A percentile compares a stretch with the other conserved stretches of the same genome.
phyloP scores from a whole-genome alignment of 73 alveolate genomes.

The Paramecium primaurelia region DNA sequence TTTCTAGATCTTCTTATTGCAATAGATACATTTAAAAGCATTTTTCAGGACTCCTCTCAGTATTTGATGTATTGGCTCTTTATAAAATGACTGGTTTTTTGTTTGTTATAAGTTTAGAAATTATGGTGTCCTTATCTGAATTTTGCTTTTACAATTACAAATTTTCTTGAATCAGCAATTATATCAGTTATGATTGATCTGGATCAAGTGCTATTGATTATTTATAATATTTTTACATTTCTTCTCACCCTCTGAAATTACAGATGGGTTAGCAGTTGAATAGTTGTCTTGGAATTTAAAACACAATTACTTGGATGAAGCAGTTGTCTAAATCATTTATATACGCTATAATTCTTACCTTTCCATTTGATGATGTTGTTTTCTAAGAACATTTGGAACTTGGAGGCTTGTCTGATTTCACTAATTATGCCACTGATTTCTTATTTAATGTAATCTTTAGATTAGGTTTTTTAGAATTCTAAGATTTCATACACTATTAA shows the following conservation, averaged over 20 bases:
- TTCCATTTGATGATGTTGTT: not conserved
- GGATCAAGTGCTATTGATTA: not conserved
- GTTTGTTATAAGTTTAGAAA: not conserved
- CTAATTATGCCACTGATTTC: not conserved
- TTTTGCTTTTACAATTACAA: not conserved
- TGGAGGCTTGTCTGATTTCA: not conserved
- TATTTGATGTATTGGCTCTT: not conserved
- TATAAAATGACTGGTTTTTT: not conserved
- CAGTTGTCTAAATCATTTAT: not conserved
- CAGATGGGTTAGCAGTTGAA: not conserved
- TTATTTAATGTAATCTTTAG: not conserved
- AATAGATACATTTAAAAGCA: not conserved
- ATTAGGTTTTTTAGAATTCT: constrained; percentile 19
- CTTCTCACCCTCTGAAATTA: not conserved
- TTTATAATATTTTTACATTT: not conserved
- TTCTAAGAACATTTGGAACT: constrained; percentile 3
- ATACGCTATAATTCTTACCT: not conserved
- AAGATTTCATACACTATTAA: not conserved
- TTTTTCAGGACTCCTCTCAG: not conserved
- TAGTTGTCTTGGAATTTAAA: not conserved
- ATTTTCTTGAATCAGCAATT: not conserved
- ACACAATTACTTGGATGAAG: not conserved
- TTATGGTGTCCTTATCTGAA: not conserved
- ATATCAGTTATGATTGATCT: not conserved
- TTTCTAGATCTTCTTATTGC: not conserved